phyloP scores from a whole-genome alignment of 2,329 filamentous ascomycete species.

The Xylaria arbuscula region DNA sequence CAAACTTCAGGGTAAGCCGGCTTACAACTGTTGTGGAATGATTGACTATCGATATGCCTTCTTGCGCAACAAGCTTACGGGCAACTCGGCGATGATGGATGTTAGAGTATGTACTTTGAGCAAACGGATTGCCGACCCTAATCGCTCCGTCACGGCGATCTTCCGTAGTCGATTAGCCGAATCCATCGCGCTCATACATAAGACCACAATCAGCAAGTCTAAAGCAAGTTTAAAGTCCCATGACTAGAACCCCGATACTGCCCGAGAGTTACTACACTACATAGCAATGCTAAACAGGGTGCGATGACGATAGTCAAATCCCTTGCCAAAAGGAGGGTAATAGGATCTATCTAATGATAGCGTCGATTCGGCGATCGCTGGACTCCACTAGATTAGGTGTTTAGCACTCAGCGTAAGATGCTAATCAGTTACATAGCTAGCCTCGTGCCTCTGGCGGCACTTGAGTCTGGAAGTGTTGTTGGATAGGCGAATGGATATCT shows the following conservation, averaged over 20 bases:
- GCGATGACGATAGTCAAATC: conserved; percentile 28
- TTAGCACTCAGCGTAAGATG: conserved; percentile 20
- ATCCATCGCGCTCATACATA: background rate
- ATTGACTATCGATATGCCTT: background rate
- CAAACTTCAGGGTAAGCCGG: background rate
- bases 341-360: conserved; percentile 33
- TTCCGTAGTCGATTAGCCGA: conserved; percentile 17
- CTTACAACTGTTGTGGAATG: background rate
- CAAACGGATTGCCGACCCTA: background rate
- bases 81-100: background rate
- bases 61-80: background rate
- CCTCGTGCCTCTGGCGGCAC: background rate
- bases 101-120: background rate
- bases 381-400: background rate
- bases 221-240: conserved; percentile 4
- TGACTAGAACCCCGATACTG: conserved; percentile 2
- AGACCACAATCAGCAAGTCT: conserved; percentile 21
- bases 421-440: conserved; percentile 6
- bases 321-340: conserved; percentile 15
- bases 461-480: no score
- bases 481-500: no score
- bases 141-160: conserved; percentile 10
- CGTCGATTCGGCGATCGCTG: conserved; percentile 31
- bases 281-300: background rate
- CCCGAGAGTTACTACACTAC: background rate